These are phyloP conservation scores for Plasmodium cynomolgi DNA, from an alignment of 169 alveolate genomes.

Conservation along the genomic window DNA sequence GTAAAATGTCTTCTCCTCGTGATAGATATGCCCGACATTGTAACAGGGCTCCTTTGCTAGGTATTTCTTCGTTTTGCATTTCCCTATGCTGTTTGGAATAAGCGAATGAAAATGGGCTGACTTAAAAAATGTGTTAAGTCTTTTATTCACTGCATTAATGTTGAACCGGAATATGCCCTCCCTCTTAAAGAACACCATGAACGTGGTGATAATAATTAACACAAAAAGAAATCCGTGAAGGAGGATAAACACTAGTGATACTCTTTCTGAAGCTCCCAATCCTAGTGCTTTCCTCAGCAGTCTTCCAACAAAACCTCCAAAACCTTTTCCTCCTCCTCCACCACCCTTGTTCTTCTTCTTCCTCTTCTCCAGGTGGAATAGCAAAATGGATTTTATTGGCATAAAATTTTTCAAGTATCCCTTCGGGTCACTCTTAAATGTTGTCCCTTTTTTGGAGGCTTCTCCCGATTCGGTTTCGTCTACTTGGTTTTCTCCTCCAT, in stretches of 20 bases:
- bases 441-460: background rate
- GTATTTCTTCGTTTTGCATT: slow-evolving; percentile 56
- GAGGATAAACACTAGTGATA: background rate
- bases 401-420: slow-evolving; percentile 4
- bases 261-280: background rate
- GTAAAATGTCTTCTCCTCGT: slow-evolving; percentile 70
- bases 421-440: background rate
- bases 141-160: slow-evolving; percentile 32
- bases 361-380: slow-evolving; percentile 35
- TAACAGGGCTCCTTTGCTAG: slow-evolving; percentile 65
- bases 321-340: background rate
- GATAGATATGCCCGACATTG: slow-evolving; percentile 51
- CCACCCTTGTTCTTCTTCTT: slow-evolving; percentile 6
- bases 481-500: background rate
- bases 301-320: background rate
- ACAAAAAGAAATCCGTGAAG: slow-evolving; percentile 21
- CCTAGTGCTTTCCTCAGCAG: background rate
- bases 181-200: slow-evolving; percentile 22
- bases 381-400: slow-evolving; percentile 52
- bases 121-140: slow-evolving; percentile 24
- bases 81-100: slow-evolving; percentile 51
- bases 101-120: slow-evolving; percentile 37
- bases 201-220: background rate
- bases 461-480: background rate
- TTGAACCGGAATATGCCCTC: slow-evolving; percentile 18